Conservation (phyloP, 192 early-diverging fungal genomes). For the Podila verticillata region DNA sequence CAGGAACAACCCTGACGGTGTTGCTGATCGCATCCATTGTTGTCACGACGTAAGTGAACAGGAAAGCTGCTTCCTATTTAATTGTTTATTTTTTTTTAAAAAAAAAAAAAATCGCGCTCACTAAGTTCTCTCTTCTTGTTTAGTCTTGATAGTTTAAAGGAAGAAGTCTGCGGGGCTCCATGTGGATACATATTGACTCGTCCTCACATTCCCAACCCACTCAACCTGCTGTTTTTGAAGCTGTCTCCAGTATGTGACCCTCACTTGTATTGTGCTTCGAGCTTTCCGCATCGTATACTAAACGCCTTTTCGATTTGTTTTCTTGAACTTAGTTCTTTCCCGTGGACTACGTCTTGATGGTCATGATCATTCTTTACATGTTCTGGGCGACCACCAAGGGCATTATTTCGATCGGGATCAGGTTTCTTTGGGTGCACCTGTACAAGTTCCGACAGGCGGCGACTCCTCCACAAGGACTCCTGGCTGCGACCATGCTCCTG, state of each 20-base stretch:
- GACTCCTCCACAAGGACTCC: constrained; percentile 70
- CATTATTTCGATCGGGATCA: constrained; percentile 63
- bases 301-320: not conserved
- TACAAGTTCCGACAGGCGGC: constrained; percentile 57
- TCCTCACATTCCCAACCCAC: constrained; percentile 61
- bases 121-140: not conserved
- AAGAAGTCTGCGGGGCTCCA: constrained; percentile 60
- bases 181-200: constrained; percentile 66
- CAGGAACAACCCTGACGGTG: constrained; percentile 13
- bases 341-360: constrained; percentile 64
- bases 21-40: constrained; percentile 36
- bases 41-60: constrained; percentile 22
- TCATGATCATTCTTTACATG: constrained; percentile 61
- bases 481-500: constrained; percentile 58
- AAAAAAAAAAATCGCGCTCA: no score
- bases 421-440: constrained; percentile 65
- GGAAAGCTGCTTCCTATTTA: not conserved
- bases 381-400: constrained; percentile 64
- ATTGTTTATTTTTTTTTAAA: not conserved
- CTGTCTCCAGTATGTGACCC: constrained; percentile 53
- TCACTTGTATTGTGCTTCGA: not conserved
- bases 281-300: not conserved
- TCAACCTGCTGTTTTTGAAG: constrained; percentile 61
- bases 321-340: constrained; percentile 56
- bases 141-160: constrained; percentile 62